These are phyloP conservation scores for Cyclocybe cylindracea DNA, from an alignment of 768 basidiomycete genomes.

Conservation along the genomic window DNA sequence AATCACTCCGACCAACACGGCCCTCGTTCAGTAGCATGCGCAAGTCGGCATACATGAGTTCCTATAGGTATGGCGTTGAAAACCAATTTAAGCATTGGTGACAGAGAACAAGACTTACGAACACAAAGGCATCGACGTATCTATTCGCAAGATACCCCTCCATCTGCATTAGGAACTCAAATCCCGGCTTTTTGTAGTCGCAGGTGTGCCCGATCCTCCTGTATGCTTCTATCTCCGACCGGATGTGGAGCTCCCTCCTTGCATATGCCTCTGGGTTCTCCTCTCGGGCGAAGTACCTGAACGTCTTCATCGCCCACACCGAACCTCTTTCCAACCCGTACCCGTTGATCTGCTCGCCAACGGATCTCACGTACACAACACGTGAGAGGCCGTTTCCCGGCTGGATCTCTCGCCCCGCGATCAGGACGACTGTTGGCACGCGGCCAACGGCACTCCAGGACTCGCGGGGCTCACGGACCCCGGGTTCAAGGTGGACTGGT, in stretches of 20 bases:
- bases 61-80: neutral
- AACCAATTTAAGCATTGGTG: neutral
- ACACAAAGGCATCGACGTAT: neutral
- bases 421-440: no score
- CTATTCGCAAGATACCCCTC: neutral
- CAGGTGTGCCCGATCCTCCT: slow-evolving; percentile 1
- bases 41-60: slow-evolving; percentile 4
- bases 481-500: no score
- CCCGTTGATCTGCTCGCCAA: neutral
- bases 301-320: neutral
- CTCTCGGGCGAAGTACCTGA: neutral
- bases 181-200: neutral
- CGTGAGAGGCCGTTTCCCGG: no score
- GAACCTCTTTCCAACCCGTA: neutral
- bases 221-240: neutral
- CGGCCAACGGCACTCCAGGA: no score
- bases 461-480: no score
- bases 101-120: slow-evolving; percentile 1
- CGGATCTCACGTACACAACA: no score
- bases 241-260: neutral
- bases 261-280: neutral
- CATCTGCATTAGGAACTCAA: slow-evolving; percentile 1
- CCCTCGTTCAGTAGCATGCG: neutral
- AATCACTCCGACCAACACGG: neutral
- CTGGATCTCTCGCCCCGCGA: no score